A percentile compares a stretch with the other conserved stretches of the same genome.
Evolutionary conservation across 2,329 filamentous ascomycete genomes (phyloP).

Genomic region (Xylaria sp.): DNA sequence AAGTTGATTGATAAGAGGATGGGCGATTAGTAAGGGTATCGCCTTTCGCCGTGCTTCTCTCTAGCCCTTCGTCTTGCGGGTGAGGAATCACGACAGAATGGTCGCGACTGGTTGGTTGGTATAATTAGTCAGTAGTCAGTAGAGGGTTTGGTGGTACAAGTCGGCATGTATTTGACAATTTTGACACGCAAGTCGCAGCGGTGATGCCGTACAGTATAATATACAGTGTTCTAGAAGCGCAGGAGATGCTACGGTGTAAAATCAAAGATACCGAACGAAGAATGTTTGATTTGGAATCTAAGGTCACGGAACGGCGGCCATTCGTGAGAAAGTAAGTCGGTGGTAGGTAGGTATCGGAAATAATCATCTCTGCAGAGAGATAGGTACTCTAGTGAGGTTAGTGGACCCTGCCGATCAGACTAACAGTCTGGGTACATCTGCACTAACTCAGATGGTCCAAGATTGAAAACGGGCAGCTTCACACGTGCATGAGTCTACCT

Average conservation of each 20-base stretch:
- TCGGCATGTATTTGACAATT: neutral
- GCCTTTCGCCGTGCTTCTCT: slow-evolving; percentile 3
- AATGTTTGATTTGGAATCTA: slow-evolving; percentile 29
- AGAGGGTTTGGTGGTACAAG: too few relatives aligned
- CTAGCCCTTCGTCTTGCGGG: slow-evolving; percentile 14
- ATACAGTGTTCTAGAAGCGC: neutral
- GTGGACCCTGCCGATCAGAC: slow-evolving; percentile 22
- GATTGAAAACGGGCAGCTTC: neutral
- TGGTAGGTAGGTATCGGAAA: neutral
- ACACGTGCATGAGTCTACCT: slow-evolving; percentile 1
- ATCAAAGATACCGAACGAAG: slow-evolving; percentile 3
- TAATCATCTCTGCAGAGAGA: slow-evolving; percentile 9
- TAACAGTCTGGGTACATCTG: neutral
- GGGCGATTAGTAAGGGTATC: slow-evolving; percentile 23
- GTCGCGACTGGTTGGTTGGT: neutral
- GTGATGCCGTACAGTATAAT: neutral
- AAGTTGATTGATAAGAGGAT: slow-evolving; percentile 28
- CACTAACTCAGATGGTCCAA: neutral
- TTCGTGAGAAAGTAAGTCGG: neutral
- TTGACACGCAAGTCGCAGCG: slow-evolving; percentile 17
- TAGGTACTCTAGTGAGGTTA: too few relatives aligned
- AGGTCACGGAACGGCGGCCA: slow-evolving; percentile 4
- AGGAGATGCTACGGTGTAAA: neutral
- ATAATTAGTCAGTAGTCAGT: neutral
- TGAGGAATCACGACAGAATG: slow-evolving; percentile 25